Conservation (phyloP, 2,329 filamentous ascomycete genomes). For the Cladophialophora exuberans region DNA sequence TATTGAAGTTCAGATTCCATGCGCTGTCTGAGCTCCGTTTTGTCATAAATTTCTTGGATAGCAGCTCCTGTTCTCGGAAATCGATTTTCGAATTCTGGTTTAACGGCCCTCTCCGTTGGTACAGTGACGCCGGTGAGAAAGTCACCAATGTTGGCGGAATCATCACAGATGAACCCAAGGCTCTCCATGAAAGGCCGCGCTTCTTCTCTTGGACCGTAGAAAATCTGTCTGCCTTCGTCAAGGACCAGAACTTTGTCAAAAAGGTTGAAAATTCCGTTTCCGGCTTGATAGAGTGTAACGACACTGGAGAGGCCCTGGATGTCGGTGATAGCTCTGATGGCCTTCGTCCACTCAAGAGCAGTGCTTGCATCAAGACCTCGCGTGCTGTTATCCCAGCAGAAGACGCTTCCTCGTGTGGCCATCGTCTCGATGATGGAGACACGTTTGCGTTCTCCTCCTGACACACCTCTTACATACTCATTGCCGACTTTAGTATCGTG, state of each 20-base stretch:
- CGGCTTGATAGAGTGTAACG: conserved; percentile 70
- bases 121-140: conserved; percentile 69
- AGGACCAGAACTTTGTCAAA: conserved; percentile 73
- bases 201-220: conserved; percentile 63
- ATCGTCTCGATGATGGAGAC: conserved; percentile 61
- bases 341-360: conserved; percentile 63
- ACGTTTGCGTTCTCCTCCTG: conserved; percentile 64
- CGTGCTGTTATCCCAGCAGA: conserved; percentile 64
- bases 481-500: conserved; percentile 53
- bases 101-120: conserved; percentile 52
- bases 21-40: conserved; percentile 52
- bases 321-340: conserved; percentile 67
- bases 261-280: conserved; percentile 69
- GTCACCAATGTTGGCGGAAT: conserved; percentile 67
- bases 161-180: conserved; percentile 64
- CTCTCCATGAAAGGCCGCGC: conserved; percentile 68
- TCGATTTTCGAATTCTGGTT: conserved; percentile 45
- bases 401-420: conserved; percentile 44
- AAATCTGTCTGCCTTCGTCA: conserved; percentile 68
- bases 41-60: conserved; percentile 56
- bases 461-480: conserved; percentile 64
- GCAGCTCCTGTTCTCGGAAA: conserved; percentile 50
- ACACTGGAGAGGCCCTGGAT: conserved; percentile 63
- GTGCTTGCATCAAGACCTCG: conserved; percentile 68
- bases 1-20: conserved; percentile 64